phyloP scores from a whole-genome alignment of 768 basidiomycete genomes.

The Dioszegia aurantiaca region DNA sequence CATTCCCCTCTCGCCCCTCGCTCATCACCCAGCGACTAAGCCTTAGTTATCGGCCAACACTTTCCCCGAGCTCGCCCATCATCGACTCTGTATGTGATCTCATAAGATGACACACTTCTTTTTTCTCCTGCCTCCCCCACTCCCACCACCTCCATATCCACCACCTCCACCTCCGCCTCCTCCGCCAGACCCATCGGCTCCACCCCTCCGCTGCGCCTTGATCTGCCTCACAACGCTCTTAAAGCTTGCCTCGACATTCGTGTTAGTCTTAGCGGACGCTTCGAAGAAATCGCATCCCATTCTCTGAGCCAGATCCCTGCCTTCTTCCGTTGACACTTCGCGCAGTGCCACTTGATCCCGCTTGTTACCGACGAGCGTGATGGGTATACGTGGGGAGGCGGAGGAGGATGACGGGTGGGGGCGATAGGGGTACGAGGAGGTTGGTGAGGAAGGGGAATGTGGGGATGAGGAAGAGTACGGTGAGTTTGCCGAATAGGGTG shows the following conservation, averaged over 20 bases:
- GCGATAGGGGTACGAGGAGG: background rate
- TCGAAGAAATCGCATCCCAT: slow-evolving; percentile 94
- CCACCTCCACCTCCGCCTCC: slow-evolving; percentile 58
- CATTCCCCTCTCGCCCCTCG: background rate
- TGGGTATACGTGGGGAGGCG: slow-evolving; percentile 68
- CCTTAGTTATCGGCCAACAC: background rate
- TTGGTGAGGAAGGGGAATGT: slow-evolving; percentile 4
- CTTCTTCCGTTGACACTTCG: slow-evolving; percentile 88
- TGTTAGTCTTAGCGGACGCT: slow-evolving; percentile 91
- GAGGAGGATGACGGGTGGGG: background rate
- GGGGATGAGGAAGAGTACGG: slow-evolving; percentile 4
- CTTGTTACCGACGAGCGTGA: slow-evolving; percentile 96
- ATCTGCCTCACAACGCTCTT: slow-evolving; percentile 66
- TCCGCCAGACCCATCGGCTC: slow-evolving; percentile 55
- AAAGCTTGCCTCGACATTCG: slow-evolving; percentile 88
- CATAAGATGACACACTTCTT: slow-evolving; percentile 15
- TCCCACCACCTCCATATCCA: slow-evolving; percentile 26
- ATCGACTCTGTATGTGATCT: background rate
- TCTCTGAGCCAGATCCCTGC: slow-evolving; percentile 70
- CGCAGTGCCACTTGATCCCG: slow-evolving; percentile 86
- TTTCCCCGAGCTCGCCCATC: background rate
- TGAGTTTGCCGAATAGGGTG: slow-evolving; percentile 10
- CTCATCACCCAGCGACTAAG: background rate
- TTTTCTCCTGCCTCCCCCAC: background rate
- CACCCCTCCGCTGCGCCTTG: slow-evolving; percentile 33